A percentile compares a stretch with the other conserved stretches of the same genome.
Conservation (phyloP, 2,329 filamentous ascomycete genomes). For the Pseudogymnoascus sp. region DNA sequence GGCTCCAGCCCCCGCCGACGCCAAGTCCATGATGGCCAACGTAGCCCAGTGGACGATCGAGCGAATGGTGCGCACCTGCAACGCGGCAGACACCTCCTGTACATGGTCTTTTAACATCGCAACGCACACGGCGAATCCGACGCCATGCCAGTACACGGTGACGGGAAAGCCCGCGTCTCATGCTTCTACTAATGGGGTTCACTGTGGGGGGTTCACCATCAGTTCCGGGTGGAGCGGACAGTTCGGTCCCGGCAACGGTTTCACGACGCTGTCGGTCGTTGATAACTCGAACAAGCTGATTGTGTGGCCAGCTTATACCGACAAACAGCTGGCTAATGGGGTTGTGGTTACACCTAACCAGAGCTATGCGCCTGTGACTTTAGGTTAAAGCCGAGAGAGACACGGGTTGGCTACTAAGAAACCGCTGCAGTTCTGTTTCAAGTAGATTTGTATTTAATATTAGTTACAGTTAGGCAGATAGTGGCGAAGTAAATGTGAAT, state of each 20-base stretch:
- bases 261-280: slow-evolving; percentile 47
- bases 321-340: slow-evolving; percentile 41
- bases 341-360: slow-evolving; percentile 43
- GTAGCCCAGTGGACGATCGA: slow-evolving; percentile 38
- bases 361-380: slow-evolving; percentile 30
- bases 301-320: slow-evolving; percentile 47
- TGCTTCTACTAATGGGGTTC: slow-evolving; percentile 35
- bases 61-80: slow-evolving; percentile 36
- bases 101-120: slow-evolving; percentile 40
- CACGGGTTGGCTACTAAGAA: neutral
- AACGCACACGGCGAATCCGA: slow-evolving; percentile 25
- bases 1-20: slow-evolving; percentile 19
- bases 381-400: neutral
- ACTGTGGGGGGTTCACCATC: slow-evolving; percentile 45
- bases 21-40: slow-evolving; percentile 34
- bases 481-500: neutral
- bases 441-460: neutral
- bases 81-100: slow-evolving; percentile 34
- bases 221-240: slow-evolving; percentile 50
- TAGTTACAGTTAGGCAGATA: neutral
- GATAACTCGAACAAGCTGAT: slow-evolving; percentile 40
- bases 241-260: slow-evolving; percentile 46
- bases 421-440: neutral
- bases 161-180: slow-evolving; percentile 25
- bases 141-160: slow-evolving; percentile 36